Base-by-base conservation (phyloP, 495 filamentous ascomycete species). In the Podospora fimiseda region DNA sequence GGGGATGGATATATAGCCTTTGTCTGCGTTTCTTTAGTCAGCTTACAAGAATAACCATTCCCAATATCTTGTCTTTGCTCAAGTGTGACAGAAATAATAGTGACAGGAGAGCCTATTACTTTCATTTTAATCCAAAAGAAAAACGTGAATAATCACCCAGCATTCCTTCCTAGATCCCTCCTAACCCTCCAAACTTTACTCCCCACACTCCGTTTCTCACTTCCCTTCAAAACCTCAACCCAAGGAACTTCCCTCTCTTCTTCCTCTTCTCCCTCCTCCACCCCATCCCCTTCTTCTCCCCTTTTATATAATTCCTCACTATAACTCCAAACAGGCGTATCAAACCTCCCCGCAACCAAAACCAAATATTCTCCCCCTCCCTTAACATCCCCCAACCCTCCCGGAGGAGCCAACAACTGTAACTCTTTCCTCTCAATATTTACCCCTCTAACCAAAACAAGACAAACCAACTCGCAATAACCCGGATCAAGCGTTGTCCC, bases 281-380 rank as follows among this genome's bases (percentile, higher is more conserved):
- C 44, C 16, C 36, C 61, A 7, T 57, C 62, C 19, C 47, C 57
- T 42, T 60, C 11, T 22, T 62, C 55, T 5, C 27, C 42, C 23
- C 44, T 23, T 46, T 57, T 51, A 42, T 72, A 68, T 4, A 80
- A 46, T 14, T 77, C 74, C 56, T 83, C 80, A 1, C 70, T 70
- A 51, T 80, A 82, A 11, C 76, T 77, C 81, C 80, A 85, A 9
- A 62, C 74, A 2, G 81, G 80, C 9, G 77, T 63, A 52, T 82
- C 80, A 41, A 81, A 77, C 62, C 72, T 78, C 2, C 80, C 80
- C 39, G 72, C 72, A 5, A 85, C 72, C n/a, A 83, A 65, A 2
- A 81, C 75, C 23, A 82, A 63, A 20, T 70, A 56, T 21, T 66
- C 63, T 9, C 66, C 73, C 1, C 54, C 2, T 61, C 60, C 42